Evolutionary conservation across 2,329 filamentous ascomycete species (phyloP), one percentile per base, ranked within the genome.

Genomic region (Lomentospora prolificans): DNA sequence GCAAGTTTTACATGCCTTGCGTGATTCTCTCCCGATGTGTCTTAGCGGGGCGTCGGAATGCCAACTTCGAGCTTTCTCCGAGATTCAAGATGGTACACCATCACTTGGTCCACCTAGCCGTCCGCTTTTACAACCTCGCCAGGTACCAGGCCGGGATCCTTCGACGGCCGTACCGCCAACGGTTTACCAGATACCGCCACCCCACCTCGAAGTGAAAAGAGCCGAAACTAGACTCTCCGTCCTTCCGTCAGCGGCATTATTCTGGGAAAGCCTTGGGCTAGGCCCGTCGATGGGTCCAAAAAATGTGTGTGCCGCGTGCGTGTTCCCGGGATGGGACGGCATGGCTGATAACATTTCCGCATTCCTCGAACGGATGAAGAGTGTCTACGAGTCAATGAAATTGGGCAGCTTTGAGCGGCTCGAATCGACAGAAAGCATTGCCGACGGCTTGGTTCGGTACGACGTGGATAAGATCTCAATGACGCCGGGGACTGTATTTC

Each of bases 261-360:
- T 94, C 64, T 95, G 89, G 90, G 89, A 94, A 64, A 84, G 85
- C 50, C 72, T 95, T 17, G 87, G 88, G 0, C 75, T 95, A 1
- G 82, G 82, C 1, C 89, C 89, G 3, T 81, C 81, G 7, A 81
- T 81, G 57, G 86, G 87, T 0, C 64, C 75, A 6, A 95, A 95
- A 66, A 81, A 92, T 58, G 72, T 94, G 28, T 76, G 79, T 33
- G 79, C 84, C 0, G 79, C 89, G 51, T 89, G 86, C 64, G 73
- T 94, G 2, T 87, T 85, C 60, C 88, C 89, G 0, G 74, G 78
- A 53, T 80, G 81, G 62, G 78, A 80, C 27, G 83, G 85, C 1
- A 72, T 92, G 62, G 68, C 72, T 36, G 79, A 82, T 46, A 79
- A 81, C 51, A 78, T 84, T 4, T 72, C 76, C 12, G 75, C 73